Evolutionary conservation across 2,329 filamentous ascomycete genomes (phyloP).

Genomic region (Coleophoma crateriformis): DNA sequence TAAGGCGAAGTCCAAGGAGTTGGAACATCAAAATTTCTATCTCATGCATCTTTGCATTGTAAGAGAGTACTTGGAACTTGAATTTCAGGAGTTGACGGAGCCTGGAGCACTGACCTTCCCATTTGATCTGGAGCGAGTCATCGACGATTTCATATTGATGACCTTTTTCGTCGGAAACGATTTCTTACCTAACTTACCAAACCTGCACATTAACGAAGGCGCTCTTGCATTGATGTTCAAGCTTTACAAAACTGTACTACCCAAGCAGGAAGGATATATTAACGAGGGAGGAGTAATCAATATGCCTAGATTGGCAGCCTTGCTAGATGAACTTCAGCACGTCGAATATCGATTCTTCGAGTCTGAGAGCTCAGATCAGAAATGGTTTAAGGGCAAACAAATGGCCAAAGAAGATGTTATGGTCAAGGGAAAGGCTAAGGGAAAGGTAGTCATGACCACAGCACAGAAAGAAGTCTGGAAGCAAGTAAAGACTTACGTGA

Average conservation of each 20-base stretch:
- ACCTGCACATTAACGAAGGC: conserved; percentile 97
- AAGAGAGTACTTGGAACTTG: conserved; percentile 90
- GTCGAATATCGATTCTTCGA: conserved; percentile 94
- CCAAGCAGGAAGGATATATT: conserved; percentile 86
- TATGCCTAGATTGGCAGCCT: conserved; percentile 66
- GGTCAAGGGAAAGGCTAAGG: conserved; percentile 50
- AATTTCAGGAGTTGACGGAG: conserved; percentile 87
- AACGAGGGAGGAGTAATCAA: conserved; percentile 95
- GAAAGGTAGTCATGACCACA: conserved; percentile 73
- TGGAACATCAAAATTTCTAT: conserved; percentile 99
- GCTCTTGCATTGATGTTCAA: conserved; percentile 96
- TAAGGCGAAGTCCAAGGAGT: conserved; percentile 86
- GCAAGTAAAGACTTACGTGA: conserved; percentile 76
- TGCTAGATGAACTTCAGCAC: conserved; percentile 79
- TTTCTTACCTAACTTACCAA: conserved; percentile 94
- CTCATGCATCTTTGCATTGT: conserved; percentile 97
- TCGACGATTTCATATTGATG: conserved; percentile 99
- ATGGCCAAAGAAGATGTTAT: conserved; percentile 64
- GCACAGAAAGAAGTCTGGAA: conserved; percentile 79
- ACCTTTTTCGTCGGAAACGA: conserved; percentile 99
- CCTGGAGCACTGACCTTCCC: conserved; percentile 66
- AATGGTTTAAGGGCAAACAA: conserved; percentile 87
- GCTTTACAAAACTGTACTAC: conserved; percentile 87
- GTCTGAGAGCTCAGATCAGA: conserved; percentile 78
- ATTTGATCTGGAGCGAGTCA: conserved; percentile 92